Conservation (phyloP, 257 asterid genomes). For the Oldenlandia corymbosa region DNA sequence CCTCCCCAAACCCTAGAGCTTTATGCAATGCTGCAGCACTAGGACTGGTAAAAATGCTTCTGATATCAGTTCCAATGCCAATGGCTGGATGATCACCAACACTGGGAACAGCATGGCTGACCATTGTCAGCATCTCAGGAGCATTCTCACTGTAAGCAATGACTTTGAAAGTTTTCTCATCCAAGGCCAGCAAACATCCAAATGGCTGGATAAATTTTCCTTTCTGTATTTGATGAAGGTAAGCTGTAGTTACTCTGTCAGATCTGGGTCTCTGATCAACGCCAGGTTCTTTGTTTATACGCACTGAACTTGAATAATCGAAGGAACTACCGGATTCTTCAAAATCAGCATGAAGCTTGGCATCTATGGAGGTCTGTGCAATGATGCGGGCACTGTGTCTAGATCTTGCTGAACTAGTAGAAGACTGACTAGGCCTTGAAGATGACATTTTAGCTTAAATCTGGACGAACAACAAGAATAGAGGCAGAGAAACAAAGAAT, state of each 20-base stretch:
- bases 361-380: slow-evolving; percentile 80
- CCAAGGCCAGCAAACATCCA: slow-evolving; percentile 79
- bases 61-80: slow-evolving; percentile 66
- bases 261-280: slow-evolving; percentile 41
- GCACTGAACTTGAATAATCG: slow-evolving; percentile 73
- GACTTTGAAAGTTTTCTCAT: slow-evolving; percentile 68
- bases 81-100: slow-evolving; percentile 74
- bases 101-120: slow-evolving; percentile 78
- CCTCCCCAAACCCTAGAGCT: slow-evolving; percentile 89
- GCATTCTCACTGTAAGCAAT: slow-evolving; percentile 85
- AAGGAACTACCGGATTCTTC: slow-evolving; percentile 79
- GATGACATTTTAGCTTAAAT: slow-evolving; percentile 43
- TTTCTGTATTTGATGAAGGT: slow-evolving; percentile 83
- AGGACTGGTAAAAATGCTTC: slow-evolving; percentile 69
- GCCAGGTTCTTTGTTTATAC: slow-evolving; percentile 25
- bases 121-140: slow-evolving; percentile 83
- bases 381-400: slow-evolving; percentile 66
- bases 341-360: slow-evolving; percentile 74
- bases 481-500: neutral
- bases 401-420: slow-evolving; percentile 58
- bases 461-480: slow-evolving; percentile 25
- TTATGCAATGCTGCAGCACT: slow-evolving; percentile 77
- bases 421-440: slow-evolving; percentile 60
- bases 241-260: slow-evolving; percentile 60
- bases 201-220: slow-evolving; percentile 76